Percentiles rank a stretch among this genome's conserved stretches.
These are phyloP conservation scores for Fraxinus americana DNA, from an alignment of 257 asterid genomes.

Conservation along the genomic window DNA sequence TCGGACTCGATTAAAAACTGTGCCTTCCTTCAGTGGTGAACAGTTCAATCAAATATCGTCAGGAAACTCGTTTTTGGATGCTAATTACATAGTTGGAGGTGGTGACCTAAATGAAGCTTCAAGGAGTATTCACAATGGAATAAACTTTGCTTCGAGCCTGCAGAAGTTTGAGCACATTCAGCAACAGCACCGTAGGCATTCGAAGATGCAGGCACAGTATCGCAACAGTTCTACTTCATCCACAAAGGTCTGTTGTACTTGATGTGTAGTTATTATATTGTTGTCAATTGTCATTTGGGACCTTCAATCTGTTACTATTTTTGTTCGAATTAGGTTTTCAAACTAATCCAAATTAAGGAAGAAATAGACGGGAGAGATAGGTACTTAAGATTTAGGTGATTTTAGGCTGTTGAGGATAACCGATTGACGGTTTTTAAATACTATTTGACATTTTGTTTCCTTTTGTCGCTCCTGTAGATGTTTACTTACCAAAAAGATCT, in stretches of 20 bases:
- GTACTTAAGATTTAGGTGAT: neutral
- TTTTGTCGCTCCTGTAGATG: no score
- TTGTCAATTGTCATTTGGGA: neutral
- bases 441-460: no score
- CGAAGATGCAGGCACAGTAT: conserved; percentile 53
- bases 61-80: conserved; percentile 48
- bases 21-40: conserved; percentile 79
- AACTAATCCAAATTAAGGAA: neutral
- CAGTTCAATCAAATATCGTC: conserved; percentile 46
- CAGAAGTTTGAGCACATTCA: conserved; percentile 80
- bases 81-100: conserved; percentile 50
- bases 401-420: neutral
- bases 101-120: conserved; percentile 54
- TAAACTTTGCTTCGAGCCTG: conserved; percentile 65
- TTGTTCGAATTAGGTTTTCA: neutral
- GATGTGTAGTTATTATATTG: neutral
- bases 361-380: neutral
- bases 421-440: neutral
- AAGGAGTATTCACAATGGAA: conserved; percentile 44
- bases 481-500: neutral
- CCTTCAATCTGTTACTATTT: neutral
- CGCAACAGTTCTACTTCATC: conserved; percentile 52
- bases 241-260: conserved; percentile 54
- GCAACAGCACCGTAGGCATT: conserved; percentile 66
- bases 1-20: conserved; percentile 84